These are phyloP conservation scores for Fusarium luffae DNA, from an alignment of 2,329 filamentous ascomycete genomes.

Conservation along the genomic window DNA sequence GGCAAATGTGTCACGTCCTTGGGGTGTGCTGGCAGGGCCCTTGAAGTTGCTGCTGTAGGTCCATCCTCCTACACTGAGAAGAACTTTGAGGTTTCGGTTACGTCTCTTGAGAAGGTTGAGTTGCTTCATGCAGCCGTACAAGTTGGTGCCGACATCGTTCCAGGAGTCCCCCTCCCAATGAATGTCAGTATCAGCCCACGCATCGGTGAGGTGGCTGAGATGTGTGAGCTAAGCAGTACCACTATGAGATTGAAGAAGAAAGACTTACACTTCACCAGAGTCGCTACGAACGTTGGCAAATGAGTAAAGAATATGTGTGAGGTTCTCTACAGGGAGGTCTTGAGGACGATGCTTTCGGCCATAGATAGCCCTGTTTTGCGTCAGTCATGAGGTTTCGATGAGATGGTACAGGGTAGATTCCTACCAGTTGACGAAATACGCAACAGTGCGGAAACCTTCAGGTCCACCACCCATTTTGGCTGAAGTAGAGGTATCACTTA, in stretches of 20 bases:
- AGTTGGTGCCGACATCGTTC: constrained; percentile 79
- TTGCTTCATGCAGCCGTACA: constrained; percentile 92
- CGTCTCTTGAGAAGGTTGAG: constrained; percentile 83
- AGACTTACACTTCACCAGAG: constrained; percentile 77
- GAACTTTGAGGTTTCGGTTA: constrained; percentile 84
- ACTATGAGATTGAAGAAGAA: neutral
- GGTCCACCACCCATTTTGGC: constrained; percentile 58
- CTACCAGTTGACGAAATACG: constrained; percentile 78
- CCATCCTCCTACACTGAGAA: constrained; percentile 92
- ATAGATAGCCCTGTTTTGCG: constrained; percentile 76
- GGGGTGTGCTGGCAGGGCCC: constrained; percentile 75
- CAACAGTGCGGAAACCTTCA: constrained; percentile 71
- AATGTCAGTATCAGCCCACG: constrained; percentile 78
- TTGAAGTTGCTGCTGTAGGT: constrained; percentile 89
- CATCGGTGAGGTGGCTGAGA: constrained; percentile 66
- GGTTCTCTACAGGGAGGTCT: constrained; percentile 80
- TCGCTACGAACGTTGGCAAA: constrained; percentile 89
- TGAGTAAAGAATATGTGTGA: constrained; percentile 90
- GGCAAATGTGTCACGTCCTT: constrained; percentile 79
- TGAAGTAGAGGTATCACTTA: neutral
- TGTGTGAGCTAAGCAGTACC: constrained; percentile 5
- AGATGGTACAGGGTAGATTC: constrained; percentile 6
- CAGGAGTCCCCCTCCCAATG: constrained; percentile 75
- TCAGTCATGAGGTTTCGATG: constrained; percentile 1
- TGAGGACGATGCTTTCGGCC: constrained; percentile 86